Conservation (phyloP, 345 rosid species). For the Syzygium aromaticum region DNA sequence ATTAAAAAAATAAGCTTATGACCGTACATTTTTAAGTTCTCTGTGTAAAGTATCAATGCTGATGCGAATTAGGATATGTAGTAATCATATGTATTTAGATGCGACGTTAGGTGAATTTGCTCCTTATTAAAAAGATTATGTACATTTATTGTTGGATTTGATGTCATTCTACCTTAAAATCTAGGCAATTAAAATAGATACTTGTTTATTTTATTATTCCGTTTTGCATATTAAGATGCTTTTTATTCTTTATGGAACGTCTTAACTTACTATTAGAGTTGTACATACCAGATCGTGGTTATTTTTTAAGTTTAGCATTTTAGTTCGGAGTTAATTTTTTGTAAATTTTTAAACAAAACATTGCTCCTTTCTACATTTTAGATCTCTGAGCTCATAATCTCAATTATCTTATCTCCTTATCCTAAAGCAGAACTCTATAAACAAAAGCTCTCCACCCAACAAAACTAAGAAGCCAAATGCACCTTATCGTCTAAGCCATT, state of each 20-base stretch:
- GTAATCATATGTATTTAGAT: neutral
- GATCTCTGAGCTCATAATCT: accelerated
- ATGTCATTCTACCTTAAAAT: too few species aligned
- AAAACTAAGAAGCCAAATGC: neutral
- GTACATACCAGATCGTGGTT: accelerated
- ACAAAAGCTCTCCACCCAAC: neutral
- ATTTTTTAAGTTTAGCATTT: neutral
- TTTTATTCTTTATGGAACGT: neutral
- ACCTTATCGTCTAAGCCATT: neutral
- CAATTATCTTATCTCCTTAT: neutral
- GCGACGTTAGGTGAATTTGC: neutral
- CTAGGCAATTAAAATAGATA: neutral
- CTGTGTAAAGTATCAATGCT: accelerated
- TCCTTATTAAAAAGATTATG: neutral
- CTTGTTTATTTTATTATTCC: neutral
- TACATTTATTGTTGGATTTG: neutral
- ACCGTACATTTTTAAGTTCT: accelerated
- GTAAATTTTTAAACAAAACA: neutral
- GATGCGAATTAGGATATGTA: neutral
- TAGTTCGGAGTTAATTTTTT: neutral
- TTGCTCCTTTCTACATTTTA: neutral
- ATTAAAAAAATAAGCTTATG: neutral
- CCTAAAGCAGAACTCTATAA: accelerated
- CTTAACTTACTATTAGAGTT: neutral
- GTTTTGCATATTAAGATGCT: neutral